Evolutionary conservation across 106 monocot species (phyloP).

Genomic region (Alisma plantagoaquatica): DNA sequence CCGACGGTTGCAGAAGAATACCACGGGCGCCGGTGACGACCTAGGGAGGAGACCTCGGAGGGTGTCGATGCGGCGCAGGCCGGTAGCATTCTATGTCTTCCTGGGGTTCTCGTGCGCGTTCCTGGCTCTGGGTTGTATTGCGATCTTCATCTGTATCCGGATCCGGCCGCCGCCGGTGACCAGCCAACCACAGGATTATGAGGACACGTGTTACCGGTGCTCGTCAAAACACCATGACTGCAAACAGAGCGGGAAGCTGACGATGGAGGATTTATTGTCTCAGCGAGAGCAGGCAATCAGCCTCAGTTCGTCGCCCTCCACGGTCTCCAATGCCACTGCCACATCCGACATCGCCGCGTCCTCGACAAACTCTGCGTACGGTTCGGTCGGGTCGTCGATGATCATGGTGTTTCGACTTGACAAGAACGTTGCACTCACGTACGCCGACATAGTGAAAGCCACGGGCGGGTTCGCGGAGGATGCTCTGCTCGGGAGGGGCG

Average conservation of each 20-base stretch:
- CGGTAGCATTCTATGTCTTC: conserved; percentile 31
- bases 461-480: conserved; percentile 52
- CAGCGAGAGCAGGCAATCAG: not conserved
- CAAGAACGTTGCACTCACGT: conserved; percentile 41
- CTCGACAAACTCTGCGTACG: conserved; percentile 1
- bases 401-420: conserved; percentile 27
- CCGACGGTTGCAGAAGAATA: not conserved
- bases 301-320: not conserved
- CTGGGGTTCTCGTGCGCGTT: conserved; percentile 21
- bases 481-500: conserved; percentile 53
- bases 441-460: conserved; percentile 54
- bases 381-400: not conserved
- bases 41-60: not conserved
- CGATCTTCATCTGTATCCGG: conserved; percentile 13
- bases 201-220: too few relatives aligned
- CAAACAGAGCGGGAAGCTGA: too few relatives aligned
- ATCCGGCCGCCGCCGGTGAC: conserved; percentile 6
- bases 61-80: not conserved
- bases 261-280: too few relatives aligned
- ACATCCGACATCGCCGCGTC: not conserved
- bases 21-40: not conserved
- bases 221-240: too few relatives aligned
- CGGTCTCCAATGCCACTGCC: not conserved
- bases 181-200: too few relatives aligned
- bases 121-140: conserved; percentile 12